Evolutionary conservation across 208 protist genomes (phyloP).

Genomic region (Herpetomonas samuelpessoai): DNA sequence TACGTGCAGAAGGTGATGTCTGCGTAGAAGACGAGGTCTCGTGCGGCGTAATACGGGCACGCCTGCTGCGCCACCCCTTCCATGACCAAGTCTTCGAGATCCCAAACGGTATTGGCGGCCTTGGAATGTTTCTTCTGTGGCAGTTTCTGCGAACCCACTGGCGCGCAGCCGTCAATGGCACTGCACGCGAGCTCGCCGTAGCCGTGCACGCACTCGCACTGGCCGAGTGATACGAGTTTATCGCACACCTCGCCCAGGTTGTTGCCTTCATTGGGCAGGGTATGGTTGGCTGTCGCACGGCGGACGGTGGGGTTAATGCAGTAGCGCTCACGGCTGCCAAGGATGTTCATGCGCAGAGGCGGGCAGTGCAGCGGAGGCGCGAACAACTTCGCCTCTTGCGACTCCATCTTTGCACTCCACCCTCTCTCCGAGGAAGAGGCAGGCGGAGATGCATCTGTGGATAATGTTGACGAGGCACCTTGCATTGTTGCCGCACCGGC

Average conservation of each 20-base stretch:
- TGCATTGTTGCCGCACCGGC: too few species aligned
- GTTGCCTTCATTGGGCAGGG: slow-evolving; percentile 64
- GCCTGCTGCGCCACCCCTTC: slow-evolving; percentile 49
- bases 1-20: slow-evolving; percentile 97
- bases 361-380: slow-evolving; percentile 12
- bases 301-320: slow-evolving; percentile 88
- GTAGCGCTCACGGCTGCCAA: slow-evolving; percentile 93
- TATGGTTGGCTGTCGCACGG: slow-evolving; percentile 41
- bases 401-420: not conserved
- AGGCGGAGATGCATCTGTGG: too few species aligned
- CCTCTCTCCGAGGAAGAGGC: too few species aligned
- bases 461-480: too few species aligned
- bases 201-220: slow-evolving; percentile 59
- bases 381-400: slow-evolving; percentile 9
- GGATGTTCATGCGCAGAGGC: slow-evolving; percentile 85
- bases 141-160: not conserved
- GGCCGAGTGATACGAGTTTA: slow-evolving; percentile 65
- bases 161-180: slow-evolving; percentile 32
- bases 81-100: slow-evolving; percentile 93
- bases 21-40: slow-evolving; percentile 74
- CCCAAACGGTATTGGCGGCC: slow-evolving; percentile 40
- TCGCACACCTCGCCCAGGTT: slow-evolving; percentile 85
- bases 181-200: slow-evolving; percentile 50
- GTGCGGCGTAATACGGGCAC: slow-evolving; percentile 95
- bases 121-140: not conserved